Base-by-base conservation (phyloP, 1,284 basidiomycete genomes). In the Puccinia hordei region DNA sequence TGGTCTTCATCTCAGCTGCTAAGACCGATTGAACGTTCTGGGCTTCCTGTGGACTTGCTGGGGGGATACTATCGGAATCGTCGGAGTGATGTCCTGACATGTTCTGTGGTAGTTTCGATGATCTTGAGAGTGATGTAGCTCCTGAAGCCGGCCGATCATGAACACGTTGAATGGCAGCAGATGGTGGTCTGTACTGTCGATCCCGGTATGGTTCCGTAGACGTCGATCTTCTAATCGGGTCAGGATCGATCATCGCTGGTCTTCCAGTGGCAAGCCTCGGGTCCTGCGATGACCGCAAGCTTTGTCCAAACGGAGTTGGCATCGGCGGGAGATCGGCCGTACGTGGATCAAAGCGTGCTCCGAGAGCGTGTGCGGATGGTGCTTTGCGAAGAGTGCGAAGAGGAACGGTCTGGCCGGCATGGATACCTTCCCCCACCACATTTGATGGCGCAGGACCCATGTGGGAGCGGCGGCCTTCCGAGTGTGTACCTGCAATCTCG, bases 1-100 rank as follows among this genome's bases (percentile, higher is more conserved):
- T 98, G 90, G 96, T 98, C 86, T 96, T 95, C 93, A 97, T 98
- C 84, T 94, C 91, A n/a, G 93, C 94, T 4, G 92, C 90, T 72
- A 98, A 88, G 15, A 89, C 88, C 9, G 75, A 51, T 17, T 55
- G 73, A 49, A 46, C 63, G 33, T 27, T 55, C 35, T 46, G 44
- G 2, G 75, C 17, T 19, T 53, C 44, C n/a, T 33, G 22, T 27
- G 49, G 49, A 51, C 59, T 66, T 57, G 27, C 27, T 15, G 59
- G 24, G 1, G 66, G 65, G 30, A 38, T 27, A 41, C 35, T 66
- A 22, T 77, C 75, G 10, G 63, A 61, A 24, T 57, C 63, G 35
- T 77, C 75, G 13, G 44, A 63, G 24, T n/a, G 33, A 53, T 77
- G 19, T n/a, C 33, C 65, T 1, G 44, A 35, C 13, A 13, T n/a